A percentile compares a stretch with the other conserved stretches of the same genome.
These are phyloP conservation scores for Zoysia japonica DNA, from an alignment of 176 grass and related monocot species.

Conservation along the genomic window DNA sequence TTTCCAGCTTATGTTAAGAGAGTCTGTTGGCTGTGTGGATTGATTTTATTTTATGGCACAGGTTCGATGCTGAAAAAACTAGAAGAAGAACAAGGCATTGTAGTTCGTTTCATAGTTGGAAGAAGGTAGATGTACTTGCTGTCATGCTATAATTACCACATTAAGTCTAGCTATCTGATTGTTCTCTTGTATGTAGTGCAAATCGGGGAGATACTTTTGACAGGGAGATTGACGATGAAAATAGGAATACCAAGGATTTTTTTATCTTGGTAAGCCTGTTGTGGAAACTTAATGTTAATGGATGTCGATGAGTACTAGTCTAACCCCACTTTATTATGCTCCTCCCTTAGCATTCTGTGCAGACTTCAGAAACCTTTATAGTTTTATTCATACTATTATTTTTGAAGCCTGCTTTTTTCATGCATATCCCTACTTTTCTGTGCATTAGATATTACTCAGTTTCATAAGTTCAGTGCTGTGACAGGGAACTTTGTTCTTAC, in stretches of 20 bases:
- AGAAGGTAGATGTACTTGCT: constrained; percentile 65
- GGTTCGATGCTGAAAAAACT: constrained; percentile 88
- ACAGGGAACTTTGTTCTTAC: neutral
- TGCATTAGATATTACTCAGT: neutral
- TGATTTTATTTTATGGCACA: constrained; percentile 46
- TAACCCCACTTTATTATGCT: neutral
- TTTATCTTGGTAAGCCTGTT: constrained; percentile 73
- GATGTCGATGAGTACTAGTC: neutral
- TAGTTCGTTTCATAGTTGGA: constrained; percentile 93
- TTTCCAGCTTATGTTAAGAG: neutral
- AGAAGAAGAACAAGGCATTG: constrained; percentile 88
- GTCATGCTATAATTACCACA: constrained; percentile 26
- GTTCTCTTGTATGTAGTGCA: constrained; percentile 58
- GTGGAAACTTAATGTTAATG: constrained; percentile 13
- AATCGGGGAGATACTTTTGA: constrained; percentile 78
- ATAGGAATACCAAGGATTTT: constrained; percentile 81
- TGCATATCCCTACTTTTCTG: constrained; percentile 10
- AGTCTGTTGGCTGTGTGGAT: constrained; percentile 24
- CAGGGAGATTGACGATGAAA: constrained; percentile 87
- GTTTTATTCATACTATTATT: neutral
- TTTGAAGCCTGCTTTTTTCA: neutral
- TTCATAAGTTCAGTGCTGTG: neutral
- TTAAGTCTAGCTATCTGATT: constrained; percentile 41
- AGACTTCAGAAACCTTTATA: constrained; percentile 27
- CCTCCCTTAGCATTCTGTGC: constrained; percentile 11